Percentiles rank a stretch among this genome's conserved stretches.
Evolutionary conservation across 1,284 basidiomycete genomes (phyloP).

Genomic region (Malassezia japonica): DNA sequence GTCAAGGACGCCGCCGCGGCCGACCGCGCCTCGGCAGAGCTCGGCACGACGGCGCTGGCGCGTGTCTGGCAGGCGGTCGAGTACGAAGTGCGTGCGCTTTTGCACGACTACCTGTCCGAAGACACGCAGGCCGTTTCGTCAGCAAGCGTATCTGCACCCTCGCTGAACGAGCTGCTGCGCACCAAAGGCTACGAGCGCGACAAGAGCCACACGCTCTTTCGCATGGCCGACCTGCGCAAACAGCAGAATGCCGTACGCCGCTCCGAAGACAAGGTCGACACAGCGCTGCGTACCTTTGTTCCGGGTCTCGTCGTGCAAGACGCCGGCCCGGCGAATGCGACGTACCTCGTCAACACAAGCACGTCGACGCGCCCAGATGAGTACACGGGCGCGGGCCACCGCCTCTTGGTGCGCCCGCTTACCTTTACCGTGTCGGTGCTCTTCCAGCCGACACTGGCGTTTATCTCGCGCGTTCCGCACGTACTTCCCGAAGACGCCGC

Average conservation of each 20-base stretch:
- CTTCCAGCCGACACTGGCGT: constrained; percentile 83
- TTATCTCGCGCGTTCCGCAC: constrained; percentile 59
- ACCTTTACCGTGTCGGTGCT: constrained; percentile 89
- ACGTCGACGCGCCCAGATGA: constrained; percentile 4
- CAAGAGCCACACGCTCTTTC: constrained; percentile 58
- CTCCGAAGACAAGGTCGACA: constrained; percentile 75
- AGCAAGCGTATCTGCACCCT: constrained; percentile 65
- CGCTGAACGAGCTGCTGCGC: constrained; percentile 79
- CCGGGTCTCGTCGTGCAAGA: constrained; percentile 66
- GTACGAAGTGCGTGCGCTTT: constrained; percentile 66
- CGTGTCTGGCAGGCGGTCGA: constrained; percentile 91
- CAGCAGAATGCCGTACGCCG: constrained; percentile 59
- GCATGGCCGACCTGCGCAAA: constrained; percentile 60
- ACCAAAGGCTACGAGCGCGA: constrained; percentile 32
- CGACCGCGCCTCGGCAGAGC: constrained; percentile 11
- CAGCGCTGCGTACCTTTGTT: constrained; percentile 76
- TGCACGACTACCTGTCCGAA: constrained; percentile 82
- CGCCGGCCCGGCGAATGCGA: background rate
- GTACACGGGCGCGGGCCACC: constrained; percentile 59
- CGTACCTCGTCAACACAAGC: background rate
- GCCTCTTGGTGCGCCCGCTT: constrained; percentile 75
- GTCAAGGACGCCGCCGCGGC: constrained; percentile 18
- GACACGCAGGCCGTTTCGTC: constrained; percentile 68
- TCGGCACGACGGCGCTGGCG: constrained; percentile 51
- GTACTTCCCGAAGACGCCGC: constrained; percentile 39